Conservation (phyloP, 2,329 filamentous ascomycete species). For the Phialophora chinensis region DNA sequence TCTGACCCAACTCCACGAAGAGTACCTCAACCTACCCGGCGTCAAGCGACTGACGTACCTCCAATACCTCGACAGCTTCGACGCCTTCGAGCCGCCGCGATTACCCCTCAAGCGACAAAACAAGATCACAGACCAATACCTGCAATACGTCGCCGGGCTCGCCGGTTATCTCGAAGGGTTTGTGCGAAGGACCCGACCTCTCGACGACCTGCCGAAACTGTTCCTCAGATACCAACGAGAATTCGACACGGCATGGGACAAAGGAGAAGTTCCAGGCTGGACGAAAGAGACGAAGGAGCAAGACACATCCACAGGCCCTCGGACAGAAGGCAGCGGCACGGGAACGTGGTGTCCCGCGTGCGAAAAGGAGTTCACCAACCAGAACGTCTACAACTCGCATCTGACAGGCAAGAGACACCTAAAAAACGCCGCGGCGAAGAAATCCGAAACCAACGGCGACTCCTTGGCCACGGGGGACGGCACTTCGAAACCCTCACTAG, state of each 20-base stretch:
- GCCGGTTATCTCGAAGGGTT: conserved; percentile 86
- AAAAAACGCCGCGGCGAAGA: conserved; percentile 74
- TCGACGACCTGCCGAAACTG: conserved; percentile 83
- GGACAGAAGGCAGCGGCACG: conserved; percentile 64
- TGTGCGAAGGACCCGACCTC: conserved; percentile 78
- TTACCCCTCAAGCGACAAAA: conserved; percentile 77
- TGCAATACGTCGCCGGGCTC: conserved; percentile 82
- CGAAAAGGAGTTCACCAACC: conserved; percentile 92
- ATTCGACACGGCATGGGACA: conserved; percentile 82
- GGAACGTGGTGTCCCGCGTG: conserved; percentile 90
- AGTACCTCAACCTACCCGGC: conserved; percentile 86
- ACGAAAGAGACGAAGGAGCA: conserved; percentile 57
- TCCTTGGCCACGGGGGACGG: conserved; percentile 4
- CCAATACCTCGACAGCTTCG: conserved; percentile 91
- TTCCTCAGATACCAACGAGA: conserved; percentile 78
- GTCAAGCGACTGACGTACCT: conserved; percentile 86
- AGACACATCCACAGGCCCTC: conserved; percentile 44
- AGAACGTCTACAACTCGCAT: conserved; percentile 91
- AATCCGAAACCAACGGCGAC: conserved; percentile 41
- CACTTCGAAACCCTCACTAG: conserved; percentile 26
- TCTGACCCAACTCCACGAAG: conserved; percentile 80
- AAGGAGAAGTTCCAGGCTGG: conserved; percentile 82
- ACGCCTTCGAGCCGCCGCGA: conserved; percentile 77
- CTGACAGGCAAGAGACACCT: conserved; percentile 91
- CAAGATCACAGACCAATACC: conserved; percentile 92